These are phyloP conservation scores for Fusarium nelsonii DNA, from an alignment of 2,329 filamentous ascomycete genomes.

Conservation along the genomic window DNA sequence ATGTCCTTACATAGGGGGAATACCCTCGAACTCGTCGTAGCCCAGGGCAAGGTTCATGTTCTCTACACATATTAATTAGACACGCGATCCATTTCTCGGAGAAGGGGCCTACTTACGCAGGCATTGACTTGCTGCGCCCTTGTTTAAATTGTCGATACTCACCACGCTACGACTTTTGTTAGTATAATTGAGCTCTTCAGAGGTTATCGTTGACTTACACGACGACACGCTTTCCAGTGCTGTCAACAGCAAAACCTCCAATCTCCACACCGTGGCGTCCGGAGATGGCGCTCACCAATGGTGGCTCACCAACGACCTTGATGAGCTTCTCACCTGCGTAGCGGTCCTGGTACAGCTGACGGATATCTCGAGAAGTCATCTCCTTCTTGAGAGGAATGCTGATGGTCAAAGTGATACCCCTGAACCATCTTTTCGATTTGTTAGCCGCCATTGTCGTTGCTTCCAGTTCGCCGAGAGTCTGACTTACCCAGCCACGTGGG, in stretches of 20 bases:
- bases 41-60: constrained; percentile 96
- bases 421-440: constrained; percentile 77
- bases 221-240: constrained; percentile 89
- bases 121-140: constrained; percentile 24
- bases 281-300: constrained; percentile 59
- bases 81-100: too few species aligned
- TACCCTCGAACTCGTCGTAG: constrained; percentile 89
- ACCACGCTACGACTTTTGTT: constrained; percentile 21
- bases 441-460: not conserved
- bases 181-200: constrained; percentile 8
- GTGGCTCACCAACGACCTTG: constrained; percentile 84
- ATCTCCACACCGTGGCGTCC: constrained; percentile 91
- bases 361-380: constrained; percentile 92
- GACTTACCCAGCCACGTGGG: constrained; percentile 71
- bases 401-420: constrained; percentile 93
- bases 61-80: constrained; percentile 62
- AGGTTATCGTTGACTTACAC: constrained; percentile 56
- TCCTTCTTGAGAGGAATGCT: constrained; percentile 86
- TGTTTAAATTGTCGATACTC: constrained; percentile 14
- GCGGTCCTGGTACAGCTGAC: constrained; percentile 94
- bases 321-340: constrained; percentile 97
- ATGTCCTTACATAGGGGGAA: constrained; percentile 61
- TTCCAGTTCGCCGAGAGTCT: not conserved
- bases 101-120: constrained; percentile 1
- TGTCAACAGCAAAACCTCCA: constrained; percentile 92